These are phyloP conservation scores for Plasmodium knowlesi DNA, from an alignment of 169 alveolate species.

Conservation along the genomic window DNA sequence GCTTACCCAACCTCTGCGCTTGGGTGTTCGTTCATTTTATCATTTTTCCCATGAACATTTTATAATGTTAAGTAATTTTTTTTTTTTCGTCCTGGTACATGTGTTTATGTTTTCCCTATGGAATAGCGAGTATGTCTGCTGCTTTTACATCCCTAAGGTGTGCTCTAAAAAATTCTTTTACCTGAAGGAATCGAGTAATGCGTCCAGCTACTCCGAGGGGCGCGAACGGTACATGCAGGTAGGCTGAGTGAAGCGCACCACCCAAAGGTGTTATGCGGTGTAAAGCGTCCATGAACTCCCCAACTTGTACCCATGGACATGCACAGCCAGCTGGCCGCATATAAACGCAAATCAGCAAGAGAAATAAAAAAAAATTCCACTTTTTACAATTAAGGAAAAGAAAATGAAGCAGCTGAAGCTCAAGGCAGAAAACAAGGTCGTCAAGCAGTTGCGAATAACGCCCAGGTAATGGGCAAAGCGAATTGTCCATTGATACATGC, in stretches of 20 bases:
- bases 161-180: constrained; percentile 5
- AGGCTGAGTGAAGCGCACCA: neutral
- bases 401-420: constrained; percentile 58
- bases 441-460: constrained; percentile 67
- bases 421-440: constrained; percentile 52
- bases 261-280: neutral
- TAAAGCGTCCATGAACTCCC: neutral
- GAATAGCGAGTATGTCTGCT: constrained; percentile 12
- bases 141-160: constrained; percentile 40
- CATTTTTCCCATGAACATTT: neutral
- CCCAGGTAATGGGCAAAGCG: constrained; percentile 24
- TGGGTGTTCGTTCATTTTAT: neutral
- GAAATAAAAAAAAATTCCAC: neutral
- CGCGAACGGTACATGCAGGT: constrained; percentile 57
- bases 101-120: constrained; percentile 3
- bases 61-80: constrained; percentile 39
- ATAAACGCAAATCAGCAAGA: neutral
- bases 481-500: neutral
- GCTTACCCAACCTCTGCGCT: neutral
- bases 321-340: neutral
- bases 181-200: constrained; percentile 50
- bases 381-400: constrained; percentile 54
- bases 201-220: constrained; percentile 49
- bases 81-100: constrained; percentile 5
- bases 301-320: neutral